Evolutionary conservation across 768 basidiomycete species (phyloP).

Genomic region (Xerocomus brunneocitrinus): DNA sequence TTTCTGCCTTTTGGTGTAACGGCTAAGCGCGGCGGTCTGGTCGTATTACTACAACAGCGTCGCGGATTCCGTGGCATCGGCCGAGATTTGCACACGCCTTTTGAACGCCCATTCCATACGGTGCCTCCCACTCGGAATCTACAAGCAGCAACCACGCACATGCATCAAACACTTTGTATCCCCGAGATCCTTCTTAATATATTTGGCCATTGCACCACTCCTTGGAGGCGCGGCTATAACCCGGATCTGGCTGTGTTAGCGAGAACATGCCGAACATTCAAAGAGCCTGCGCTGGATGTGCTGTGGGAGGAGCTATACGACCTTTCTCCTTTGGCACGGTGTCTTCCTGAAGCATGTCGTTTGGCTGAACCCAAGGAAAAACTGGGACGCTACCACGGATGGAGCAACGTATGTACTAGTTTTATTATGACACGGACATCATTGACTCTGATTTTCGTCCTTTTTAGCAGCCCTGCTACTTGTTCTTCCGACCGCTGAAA

Average conservation of each 20-base stretch:
- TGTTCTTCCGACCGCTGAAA: neutral
- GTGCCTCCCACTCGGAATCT: too few species aligned
- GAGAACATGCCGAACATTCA: neutral
- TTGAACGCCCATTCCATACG: too few species aligned
- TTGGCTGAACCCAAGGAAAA: too few species aligned
- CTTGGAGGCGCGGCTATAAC: too few species aligned
- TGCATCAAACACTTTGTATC: neutral
- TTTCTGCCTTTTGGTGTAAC: too few species aligned
- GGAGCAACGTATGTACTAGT: neutral
- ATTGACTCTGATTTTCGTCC: neutral
- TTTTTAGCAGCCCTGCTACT: neutral
- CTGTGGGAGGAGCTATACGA: neutral
- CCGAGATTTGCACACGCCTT: too few species aligned
- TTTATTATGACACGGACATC: neutral
- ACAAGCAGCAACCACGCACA: neutral
- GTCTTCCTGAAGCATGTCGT: neutral
- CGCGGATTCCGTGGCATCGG: too few species aligned
- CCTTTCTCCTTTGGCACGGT: neutral
- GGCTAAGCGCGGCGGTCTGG: too few species aligned
- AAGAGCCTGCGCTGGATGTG: neutral
- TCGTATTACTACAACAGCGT: too few species aligned
- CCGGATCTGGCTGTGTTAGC: neutral
- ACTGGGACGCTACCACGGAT: rapidly evolving
- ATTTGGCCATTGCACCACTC: neutral
- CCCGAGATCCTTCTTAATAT: neutral